These are phyloP conservation scores for Coemansia sp. DNA, from an alignment of 192 early-diverging fungal species.

Conservation along the genomic window DNA sequence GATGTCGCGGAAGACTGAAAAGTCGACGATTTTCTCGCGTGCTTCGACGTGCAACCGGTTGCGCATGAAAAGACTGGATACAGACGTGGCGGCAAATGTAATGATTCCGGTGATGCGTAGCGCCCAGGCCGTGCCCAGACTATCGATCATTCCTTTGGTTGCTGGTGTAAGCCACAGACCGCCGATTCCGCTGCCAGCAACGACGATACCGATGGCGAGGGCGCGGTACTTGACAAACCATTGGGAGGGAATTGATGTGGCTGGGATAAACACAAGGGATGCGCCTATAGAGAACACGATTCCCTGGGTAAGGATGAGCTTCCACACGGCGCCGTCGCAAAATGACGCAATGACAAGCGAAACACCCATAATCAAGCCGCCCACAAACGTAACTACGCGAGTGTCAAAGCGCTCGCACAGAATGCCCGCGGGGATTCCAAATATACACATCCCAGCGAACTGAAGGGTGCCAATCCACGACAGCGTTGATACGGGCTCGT, in stretches of 20 bases:
- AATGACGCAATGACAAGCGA: constrained; percentile 60
- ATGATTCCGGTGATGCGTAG: constrained; percentile 56
- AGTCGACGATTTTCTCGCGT: constrained; percentile 48
- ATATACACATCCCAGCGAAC: constrained; percentile 52
- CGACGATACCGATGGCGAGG: constrained; percentile 57
- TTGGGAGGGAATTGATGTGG: constrained; percentile 57
- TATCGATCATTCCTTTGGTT: constrained; percentile 44
- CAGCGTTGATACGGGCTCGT: constrained; percentile 49
- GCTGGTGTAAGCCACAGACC: constrained; percentile 57
- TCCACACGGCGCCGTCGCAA: constrained; percentile 60
- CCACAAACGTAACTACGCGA: constrained; percentile 51
- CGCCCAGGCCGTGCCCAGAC: constrained; percentile 58
- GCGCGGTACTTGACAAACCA: constrained; percentile 57
- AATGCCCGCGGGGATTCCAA: constrained; percentile 55
- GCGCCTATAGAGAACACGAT: constrained; percentile 55
- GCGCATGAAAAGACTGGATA: constrained; percentile 50
- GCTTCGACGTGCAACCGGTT: constrained; percentile 16
- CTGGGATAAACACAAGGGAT: constrained; percentile 54
- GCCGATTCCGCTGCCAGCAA: constrained; percentile 59
- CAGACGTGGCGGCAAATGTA: constrained; percentile 41
- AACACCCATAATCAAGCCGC: constrained; percentile 55
- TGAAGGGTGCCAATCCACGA: constrained; percentile 59
- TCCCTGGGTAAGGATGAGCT: constrained; percentile 62
- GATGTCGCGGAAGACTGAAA: constrained; percentile 45
- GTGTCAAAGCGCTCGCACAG: constrained; percentile 57